Conservation (phyloP, 495 filamentous ascomycete species). For the Clohesyomyces aquaticus region DNA sequence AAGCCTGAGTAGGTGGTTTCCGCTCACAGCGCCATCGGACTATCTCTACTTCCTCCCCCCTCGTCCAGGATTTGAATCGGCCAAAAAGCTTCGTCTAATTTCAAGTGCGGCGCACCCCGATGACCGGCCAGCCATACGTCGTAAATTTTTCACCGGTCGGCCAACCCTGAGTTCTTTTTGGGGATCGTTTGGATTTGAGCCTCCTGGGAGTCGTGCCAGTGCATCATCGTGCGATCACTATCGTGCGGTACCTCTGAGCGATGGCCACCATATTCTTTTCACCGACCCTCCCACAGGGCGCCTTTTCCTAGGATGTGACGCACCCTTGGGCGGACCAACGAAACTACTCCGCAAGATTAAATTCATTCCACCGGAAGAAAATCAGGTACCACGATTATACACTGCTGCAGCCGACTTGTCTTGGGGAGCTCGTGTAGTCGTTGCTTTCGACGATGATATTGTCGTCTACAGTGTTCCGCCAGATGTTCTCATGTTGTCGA, state of each 20-base stretch:
- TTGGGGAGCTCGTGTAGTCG: constrained; percentile 67
- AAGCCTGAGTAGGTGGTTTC: constrained; percentile 65
- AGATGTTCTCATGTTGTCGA: constrained; percentile 55
- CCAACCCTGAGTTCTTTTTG: constrained; percentile 30
- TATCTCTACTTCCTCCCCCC: constrained; percentile 69
- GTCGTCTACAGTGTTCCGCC: constrained; percentile 66
- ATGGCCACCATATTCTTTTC: constrained; percentile 72
- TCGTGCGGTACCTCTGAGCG: constrained; percentile 68
- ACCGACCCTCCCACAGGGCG: constrained; percentile 63
- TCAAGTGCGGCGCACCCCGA: constrained; percentile 60
- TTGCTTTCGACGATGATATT: constrained; percentile 58
- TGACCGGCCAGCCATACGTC: constrained; percentile 30
- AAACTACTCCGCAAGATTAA: constrained; percentile 56
- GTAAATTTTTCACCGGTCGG: constrained; percentile 24
- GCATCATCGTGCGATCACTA: constrained; percentile 62
- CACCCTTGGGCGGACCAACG: constrained; percentile 60
- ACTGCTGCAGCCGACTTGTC: constrained; percentile 61
- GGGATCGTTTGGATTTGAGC: constrained; percentile 30
- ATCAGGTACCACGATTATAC: constrained; percentile 52
- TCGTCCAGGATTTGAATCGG: constrained; percentile 55
- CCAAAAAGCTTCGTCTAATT: constrained; percentile 67
- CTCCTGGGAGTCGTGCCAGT: background rate
- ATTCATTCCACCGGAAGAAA: constrained; percentile 47
- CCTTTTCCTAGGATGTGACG: constrained; percentile 70
- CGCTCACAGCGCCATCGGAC: constrained; percentile 68